These are phyloP conservation scores for Cylindrodendrum hubeiense DNA, from an alignment of 2,329 filamentous ascomycete species.

Conservation along the genomic window DNA sequence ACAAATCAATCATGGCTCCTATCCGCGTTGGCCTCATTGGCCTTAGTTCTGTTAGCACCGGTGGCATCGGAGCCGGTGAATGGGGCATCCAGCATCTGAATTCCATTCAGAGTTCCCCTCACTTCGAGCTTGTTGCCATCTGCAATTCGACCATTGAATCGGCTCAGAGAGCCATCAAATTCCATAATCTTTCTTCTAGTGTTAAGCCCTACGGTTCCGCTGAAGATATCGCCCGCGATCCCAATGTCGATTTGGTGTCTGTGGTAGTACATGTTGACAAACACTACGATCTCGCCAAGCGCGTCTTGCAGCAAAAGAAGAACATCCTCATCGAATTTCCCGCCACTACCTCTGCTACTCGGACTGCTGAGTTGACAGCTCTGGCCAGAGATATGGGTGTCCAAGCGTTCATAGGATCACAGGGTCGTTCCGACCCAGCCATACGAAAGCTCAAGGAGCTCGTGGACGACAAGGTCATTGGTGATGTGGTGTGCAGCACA, in stretches of 20 bases:
- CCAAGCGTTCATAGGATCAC: conserved; percentile 59
- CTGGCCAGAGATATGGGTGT: conserved; percentile 48
- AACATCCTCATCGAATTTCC: conserved; percentile 28
- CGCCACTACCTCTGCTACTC: conserved; percentile 41
- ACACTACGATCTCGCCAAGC: conserved; percentile 57
- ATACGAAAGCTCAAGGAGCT: conserved; percentile 34
- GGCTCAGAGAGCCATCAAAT: conserved; percentile 55
- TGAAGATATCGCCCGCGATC: conserved; percentile 58
- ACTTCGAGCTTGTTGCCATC: conserved; percentile 62
- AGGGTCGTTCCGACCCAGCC: conserved; percentile 58
- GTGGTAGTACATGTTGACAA: conserved; percentile 62
- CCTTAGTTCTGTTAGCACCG: conserved; percentile 13
- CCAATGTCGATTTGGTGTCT: conserved; percentile 64
- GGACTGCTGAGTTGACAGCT: conserved; percentile 54
- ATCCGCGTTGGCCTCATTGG: conserved; percentile 38
- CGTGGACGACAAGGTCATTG: conserved; percentile 23
- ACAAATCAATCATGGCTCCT: conserved; percentile 10
- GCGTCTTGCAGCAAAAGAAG: conserved; percentile 56
- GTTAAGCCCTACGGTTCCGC: conserved; percentile 61
- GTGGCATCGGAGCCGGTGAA: conserved; percentile 27
- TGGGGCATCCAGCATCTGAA: conserved; percentile 66
- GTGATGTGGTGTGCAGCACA: not conserved
- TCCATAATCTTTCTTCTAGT: conserved; percentile 53
- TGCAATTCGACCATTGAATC: conserved; percentile 60
- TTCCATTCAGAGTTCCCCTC: conserved; percentile 52